Evolutionary conservation across 768 basidiomycete species (phyloP).

Genomic region (Suillus placidus): DNA sequence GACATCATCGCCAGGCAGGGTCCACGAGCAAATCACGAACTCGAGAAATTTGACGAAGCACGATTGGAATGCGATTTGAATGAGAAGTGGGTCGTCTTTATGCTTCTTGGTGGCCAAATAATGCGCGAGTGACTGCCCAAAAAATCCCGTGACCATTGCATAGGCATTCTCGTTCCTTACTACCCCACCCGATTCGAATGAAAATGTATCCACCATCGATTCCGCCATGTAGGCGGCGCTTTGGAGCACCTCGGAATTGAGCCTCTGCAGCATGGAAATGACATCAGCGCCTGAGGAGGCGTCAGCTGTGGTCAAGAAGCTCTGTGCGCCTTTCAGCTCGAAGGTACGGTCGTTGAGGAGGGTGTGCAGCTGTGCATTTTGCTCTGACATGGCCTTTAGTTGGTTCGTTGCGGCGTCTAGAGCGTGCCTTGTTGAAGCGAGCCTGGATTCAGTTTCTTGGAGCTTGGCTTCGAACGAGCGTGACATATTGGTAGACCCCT

Average conservation of each 20-base stretch:
- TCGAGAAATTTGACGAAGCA: slow-evolving; percentile 28
- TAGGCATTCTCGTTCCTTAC: slow-evolving; percentile 25
- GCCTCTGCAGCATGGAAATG: slow-evolving; percentile 41
- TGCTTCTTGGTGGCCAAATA: slow-evolving; percentile 35
- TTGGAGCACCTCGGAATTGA: slow-evolving; percentile 54
- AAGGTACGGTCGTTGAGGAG: slow-evolving; percentile 44
- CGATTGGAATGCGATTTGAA: slow-evolving; percentile 40
- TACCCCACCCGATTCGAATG: slow-evolving; percentile 21
- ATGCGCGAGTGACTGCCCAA: slow-evolving; percentile 26
- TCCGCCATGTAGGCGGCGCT: slow-evolving; percentile 52
- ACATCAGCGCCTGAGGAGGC: slow-evolving; percentile 48
- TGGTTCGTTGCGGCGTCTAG: not conserved
- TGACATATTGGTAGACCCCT: not conserved
- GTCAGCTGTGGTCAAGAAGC: slow-evolving; percentile 50
- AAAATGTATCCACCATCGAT: slow-evolving; percentile 46
- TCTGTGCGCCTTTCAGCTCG: slow-evolving; percentile 49
- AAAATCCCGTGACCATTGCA: slow-evolving; percentile 16
- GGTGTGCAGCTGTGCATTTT: slow-evolving; percentile 19
- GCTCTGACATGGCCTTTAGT: slow-evolving; percentile 1
- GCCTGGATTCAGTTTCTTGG: not conserved
- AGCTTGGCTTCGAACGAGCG: not conserved
- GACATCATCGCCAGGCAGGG: slow-evolving; percentile 25
- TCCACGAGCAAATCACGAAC: slow-evolving; percentile 32
- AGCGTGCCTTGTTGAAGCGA: not conserved
- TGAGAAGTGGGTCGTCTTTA: slow-evolving; percentile 36